Evolutionary conservation across 352 stramenopile genomes (phyloP), one percentile per base, ranked within the genome.

Genomic region (Sclerospora graminicola): DNA sequence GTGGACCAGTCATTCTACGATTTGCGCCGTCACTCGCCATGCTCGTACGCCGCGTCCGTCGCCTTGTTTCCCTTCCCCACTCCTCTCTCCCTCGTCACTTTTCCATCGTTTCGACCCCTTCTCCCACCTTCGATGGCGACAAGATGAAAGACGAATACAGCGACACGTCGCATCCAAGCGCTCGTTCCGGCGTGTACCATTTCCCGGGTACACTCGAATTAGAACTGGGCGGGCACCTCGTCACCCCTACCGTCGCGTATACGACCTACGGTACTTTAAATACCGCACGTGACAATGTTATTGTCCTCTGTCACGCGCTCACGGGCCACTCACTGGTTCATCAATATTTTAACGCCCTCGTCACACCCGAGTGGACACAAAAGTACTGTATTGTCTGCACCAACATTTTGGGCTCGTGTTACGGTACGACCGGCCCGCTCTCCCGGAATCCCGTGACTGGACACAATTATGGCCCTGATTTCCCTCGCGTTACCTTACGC

Each of bases 331-430:
- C 94, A 20, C 74, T 79, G 10, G 69, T 96, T 14, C 87, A 97
- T 46, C 72, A 92, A 16, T 98, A 94, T 82, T 98, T 89, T 89
- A 80, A 94, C 43, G 72, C 82, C 46, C 82, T 97, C 54, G 71
- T 98, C n/a, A 82, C 91, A 18, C 69, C 86, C 10, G 92, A 96
- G 60, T 96, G 97, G 81, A 97, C 91, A 5, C 72, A 94, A 58
- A 91, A 94, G 54, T 98, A 98, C 60, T 97, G 97, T 48, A 64
- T 98, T n/a, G 85, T 98, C 0, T 98, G 93, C 58, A 84, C 69
- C 37, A 98, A 98, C 66, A 86, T 98, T 24, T 60, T 98, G 13
- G 94, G 94, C 16, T 97, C 84, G 41, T 98, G 91, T 59, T 98
- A 98, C 67, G 95, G 94, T 7, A 93, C 75, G 15, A 96, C 84